Percentiles rank a stretch among this genome's conserved stretches.
Conservation (phyloP, 305 asterid genomes). For the Galium porrigens region DNA sequence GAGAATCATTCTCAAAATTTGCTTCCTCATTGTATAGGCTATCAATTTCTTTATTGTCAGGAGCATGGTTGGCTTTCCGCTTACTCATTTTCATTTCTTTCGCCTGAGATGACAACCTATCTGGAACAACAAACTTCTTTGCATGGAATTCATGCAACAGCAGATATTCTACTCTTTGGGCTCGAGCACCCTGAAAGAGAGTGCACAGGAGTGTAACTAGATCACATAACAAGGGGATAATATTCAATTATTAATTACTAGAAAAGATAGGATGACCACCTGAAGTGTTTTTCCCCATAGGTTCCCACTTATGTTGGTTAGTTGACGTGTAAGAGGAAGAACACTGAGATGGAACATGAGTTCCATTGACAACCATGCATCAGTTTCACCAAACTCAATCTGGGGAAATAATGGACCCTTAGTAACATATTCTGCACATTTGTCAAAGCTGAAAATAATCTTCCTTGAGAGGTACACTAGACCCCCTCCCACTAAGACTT, state of each 20-base stretch:
- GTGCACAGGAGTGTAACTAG: not conserved
- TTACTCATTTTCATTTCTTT: conserved; percentile 50
- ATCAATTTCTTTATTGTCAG: conserved; percentile 40
- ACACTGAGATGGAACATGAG: conserved; percentile 92
- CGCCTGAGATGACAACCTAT: conserved; percentile 49
- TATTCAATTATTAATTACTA: not conserved
- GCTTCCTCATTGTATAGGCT: conserved; percentile 30
- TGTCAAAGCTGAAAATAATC: not conserved
- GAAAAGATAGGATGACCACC: conserved; percentile 28
- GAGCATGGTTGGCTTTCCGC: conserved; percentile 42
- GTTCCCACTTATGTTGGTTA: conserved; percentile 90
- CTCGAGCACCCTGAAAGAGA: conserved; percentile 83
- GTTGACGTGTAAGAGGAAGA: conserved; percentile 91
- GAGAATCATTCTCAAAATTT: conserved; percentile 35
- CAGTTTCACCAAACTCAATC: conserved; percentile 92
- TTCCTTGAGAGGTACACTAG: not conserved
- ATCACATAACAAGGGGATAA: not conserved
- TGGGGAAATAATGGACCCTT: conserved; percentile 25
- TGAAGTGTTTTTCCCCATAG: conserved; percentile 96
- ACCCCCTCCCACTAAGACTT: not conserved
- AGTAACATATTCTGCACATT: not conserved
- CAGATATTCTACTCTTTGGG: conserved; percentile 94
- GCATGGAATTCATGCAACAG: conserved; percentile 86
- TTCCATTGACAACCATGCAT: conserved; percentile 95
- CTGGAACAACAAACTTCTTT: conserved; percentile 84